Evolutionary conservation across 345 rosid species (phyloP).

Genomic region (Sonneratia caseolaris): DNA sequence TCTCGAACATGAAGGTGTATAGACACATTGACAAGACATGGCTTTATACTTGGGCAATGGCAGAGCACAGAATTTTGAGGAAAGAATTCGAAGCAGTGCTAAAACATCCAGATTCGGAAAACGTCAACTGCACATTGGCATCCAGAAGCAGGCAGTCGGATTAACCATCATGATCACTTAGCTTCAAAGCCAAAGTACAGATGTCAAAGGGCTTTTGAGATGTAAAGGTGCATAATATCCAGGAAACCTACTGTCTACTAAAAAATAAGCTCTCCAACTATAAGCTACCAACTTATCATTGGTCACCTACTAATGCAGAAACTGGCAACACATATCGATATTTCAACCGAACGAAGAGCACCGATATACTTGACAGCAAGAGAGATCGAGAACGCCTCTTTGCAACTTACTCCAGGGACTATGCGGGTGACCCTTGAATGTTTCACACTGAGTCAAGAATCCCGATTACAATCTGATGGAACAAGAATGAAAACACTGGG

Average conservation of each 20-base stretch:
- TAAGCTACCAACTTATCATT: too few relatives aligned
- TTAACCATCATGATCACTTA: conserved; percentile 15
- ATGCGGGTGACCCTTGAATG: conserved; percentile 7
- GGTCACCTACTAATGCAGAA: too few relatives aligned
- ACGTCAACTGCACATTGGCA: not conserved
- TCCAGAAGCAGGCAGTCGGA: not conserved
- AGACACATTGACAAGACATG: too few relatives aligned
- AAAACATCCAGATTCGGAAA: not conserved
- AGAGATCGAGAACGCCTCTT: conserved; percentile 26
- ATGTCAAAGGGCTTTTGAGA: too few relatives aligned
- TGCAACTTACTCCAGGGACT: conserved; percentile 5
- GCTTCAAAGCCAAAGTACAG: conserved; percentile 43
- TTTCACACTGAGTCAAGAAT: conserved; percentile 12
- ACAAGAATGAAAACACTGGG: conserved; percentile 14
- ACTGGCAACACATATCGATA: too few relatives aligned
- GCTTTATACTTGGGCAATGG: not conserved
- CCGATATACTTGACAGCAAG: not conserved
- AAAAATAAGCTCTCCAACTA: too few relatives aligned
- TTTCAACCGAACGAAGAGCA: not conserved
- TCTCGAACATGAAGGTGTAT: too few relatives aligned
- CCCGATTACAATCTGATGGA: conserved; percentile 11
- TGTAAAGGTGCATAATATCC: too few relatives aligned
- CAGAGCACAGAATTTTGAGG: not conserved
- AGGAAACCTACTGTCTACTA: too few relatives aligned
- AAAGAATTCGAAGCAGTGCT: not conserved